These are phyloP conservation scores for Colletotrichum sp. DNA, from an alignment of 2,329 filamentous ascomycete species.

Conservation along the genomic window DNA sequence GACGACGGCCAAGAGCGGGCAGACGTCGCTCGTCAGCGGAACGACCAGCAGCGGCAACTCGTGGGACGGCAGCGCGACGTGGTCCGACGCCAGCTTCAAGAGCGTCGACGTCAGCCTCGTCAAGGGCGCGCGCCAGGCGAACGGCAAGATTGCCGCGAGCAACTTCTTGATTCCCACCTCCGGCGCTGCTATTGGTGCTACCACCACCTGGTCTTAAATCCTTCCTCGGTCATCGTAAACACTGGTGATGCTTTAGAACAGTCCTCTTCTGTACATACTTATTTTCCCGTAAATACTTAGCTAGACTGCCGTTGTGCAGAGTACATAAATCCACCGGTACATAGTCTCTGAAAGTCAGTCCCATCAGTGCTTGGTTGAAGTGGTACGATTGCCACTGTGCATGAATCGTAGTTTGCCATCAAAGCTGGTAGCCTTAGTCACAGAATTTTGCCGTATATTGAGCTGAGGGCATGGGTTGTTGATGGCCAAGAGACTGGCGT, in stretches of 20 bases:
- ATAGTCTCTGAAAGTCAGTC: neutral
- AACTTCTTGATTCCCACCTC: conserved; percentile 45
- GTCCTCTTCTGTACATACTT: neutral
- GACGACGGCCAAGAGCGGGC: conserved; percentile 22
- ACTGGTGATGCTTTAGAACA: neutral
- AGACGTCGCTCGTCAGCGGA: conserved; percentile 28
- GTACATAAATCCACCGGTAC: conserved; percentile 3
- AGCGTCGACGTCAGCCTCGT: conserved; percentile 37
- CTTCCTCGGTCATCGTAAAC: neutral
- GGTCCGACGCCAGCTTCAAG: conserved; percentile 32
- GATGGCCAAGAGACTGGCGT: neutral
- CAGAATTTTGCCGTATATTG: neutral
- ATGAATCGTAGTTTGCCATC: neutral
- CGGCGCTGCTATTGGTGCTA: conserved; percentile 41
- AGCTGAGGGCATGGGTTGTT: neutral
- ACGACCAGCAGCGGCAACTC: conserved; percentile 40
- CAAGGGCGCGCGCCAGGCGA: conserved; percentile 39
- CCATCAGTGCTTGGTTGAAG: neutral
- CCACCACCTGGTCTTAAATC: conserved; percentile 29
- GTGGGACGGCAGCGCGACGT: conserved; percentile 43
- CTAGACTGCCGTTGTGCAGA: neutral
- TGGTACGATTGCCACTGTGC: neutral
- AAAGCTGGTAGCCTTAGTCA: neutral
- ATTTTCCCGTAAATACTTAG: conserved; percentile 5
- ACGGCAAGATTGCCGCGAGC: conserved; percentile 44